Evolutionary conservation across 352 stramenopile genomes (phyloP).

Genomic region (Aphanomyces stellatus): DNA sequence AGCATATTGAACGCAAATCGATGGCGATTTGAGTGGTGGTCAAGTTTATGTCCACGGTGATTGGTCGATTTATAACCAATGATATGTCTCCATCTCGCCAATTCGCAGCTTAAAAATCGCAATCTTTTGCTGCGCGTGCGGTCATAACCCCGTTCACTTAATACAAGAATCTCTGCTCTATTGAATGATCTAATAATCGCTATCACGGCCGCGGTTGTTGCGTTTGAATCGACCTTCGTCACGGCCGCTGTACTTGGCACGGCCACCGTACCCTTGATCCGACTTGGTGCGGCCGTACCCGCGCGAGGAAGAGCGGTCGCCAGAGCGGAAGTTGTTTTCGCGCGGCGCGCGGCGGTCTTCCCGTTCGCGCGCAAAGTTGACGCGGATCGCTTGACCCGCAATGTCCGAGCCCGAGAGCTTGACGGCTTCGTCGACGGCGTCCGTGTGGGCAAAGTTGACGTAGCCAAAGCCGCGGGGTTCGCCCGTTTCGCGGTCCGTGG

Average conservation of each 20-base stretch:
- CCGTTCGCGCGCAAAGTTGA: conserved; percentile 61
- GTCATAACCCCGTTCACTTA: neutral
- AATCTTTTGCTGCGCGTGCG: neutral
- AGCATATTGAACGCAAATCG: neutral
- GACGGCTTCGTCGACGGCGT: conserved; percentile 87
- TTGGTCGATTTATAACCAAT: conserved; percentile 5
- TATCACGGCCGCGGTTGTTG: neutral
- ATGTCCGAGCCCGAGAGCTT: conserved; percentile 90
- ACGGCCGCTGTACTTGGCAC: conserved; percentile 13
- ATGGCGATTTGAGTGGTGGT: conserved; percentile 2
- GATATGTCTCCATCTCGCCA: no score
- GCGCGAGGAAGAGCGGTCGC: neutral
- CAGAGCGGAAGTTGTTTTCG: no score
- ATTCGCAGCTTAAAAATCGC: neutral
- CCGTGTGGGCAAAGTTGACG: conserved; percentile 94
- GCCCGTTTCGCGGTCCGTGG: conserved; percentile 94
- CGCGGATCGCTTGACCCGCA: conserved; percentile 87
- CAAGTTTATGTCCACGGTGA: neutral
- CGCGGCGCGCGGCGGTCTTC: neutral
- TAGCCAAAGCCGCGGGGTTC: conserved; percentile 98
- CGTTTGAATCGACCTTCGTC: conserved; percentile 3
- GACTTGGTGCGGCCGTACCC: neutral
- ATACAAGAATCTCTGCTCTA: neutral
- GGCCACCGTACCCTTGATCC: neutral
- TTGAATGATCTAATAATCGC: conserved; percentile 14